Percentiles rank a stretch among this genome's conserved stretches.
phyloP scores from a whole-genome alignment of 768 basidiomycete species.

The Suillus alpinus region DNA sequence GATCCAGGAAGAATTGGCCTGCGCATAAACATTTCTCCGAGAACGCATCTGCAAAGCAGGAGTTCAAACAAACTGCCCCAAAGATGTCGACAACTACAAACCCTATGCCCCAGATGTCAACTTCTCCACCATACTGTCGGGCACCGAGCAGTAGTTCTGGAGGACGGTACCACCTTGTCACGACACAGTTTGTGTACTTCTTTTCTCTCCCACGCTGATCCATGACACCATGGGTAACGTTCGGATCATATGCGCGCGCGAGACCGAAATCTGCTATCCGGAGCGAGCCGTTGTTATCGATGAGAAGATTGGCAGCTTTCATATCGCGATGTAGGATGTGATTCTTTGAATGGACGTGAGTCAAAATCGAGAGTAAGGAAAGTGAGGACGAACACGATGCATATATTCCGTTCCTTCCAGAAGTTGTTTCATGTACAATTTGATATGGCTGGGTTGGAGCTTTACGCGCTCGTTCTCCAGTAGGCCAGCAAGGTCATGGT shows the following conservation, averaged over 20 bases:
- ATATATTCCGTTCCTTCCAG: conserved; percentile 96
- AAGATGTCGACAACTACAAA: conserved; percentile 52
- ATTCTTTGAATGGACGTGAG: conserved; percentile 54
- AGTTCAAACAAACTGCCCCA: neutral
- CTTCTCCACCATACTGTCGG: conserved; percentile 85
- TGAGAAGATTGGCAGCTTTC: conserved; percentile 97
- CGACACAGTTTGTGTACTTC: conserved; percentile 93
- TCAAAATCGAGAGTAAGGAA: conserved; percentile 3
- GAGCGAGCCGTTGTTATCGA: conserved; percentile 79
- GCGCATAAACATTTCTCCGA: conserved; percentile 94
- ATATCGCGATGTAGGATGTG: conserved; percentile 97
- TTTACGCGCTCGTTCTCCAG: conserved; percentile 90
- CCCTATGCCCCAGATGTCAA: conserved; percentile 99
- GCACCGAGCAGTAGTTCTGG: conserved; percentile 91
- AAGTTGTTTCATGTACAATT: conserved; percentile 93
- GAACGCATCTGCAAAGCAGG: conserved; percentile 63
- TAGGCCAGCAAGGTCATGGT: conserved; percentile 94
- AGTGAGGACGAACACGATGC: conserved; percentile 68
- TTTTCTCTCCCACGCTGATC: conserved; percentile 50
- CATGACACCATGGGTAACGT: conserved; percentile 36
- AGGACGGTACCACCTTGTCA: conserved; percentile 93
- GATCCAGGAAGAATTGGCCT: conserved; percentile 84
- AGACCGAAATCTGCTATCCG: conserved; percentile 97
- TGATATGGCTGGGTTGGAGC: conserved; percentile 81
- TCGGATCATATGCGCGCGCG: conserved; percentile 74